Evolutionary conservation across 2,329 filamentous ascomycete genomes (phyloP), one percentile per base, ranked within the genome.

Genomic region (Scolecobasidium constrictum): DNA sequence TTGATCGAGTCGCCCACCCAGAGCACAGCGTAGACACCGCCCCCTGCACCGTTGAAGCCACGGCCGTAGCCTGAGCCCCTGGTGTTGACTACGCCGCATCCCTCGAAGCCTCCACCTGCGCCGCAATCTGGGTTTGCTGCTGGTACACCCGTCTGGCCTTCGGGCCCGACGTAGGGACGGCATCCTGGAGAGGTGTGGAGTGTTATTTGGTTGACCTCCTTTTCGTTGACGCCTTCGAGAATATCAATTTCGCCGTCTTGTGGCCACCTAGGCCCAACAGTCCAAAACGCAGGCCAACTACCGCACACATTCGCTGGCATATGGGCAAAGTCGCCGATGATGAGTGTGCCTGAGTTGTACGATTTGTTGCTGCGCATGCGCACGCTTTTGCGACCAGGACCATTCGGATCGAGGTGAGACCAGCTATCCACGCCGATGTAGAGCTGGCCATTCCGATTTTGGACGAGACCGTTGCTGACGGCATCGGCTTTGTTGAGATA

Each of bases 11-110:
- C 56, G 17, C 52, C 50, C 1, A 59, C 65, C 56, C 66, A 66
- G 12, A 62, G 55, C 3, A 60, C 54, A 7, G 61, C 65, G 42
- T 66, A 68, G 1, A 67, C 60, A 20, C 64, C 65, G 28, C 65
- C 65, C 7, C 61, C 62, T 17, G 57, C 59, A 13, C 53, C 53
- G 38, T 65, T 65, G 50, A 65, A 65, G 1, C 54, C 52, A 2
- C 56, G 58, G 13, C 62, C 62, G 42, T 58, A 43, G 3, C 42
- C 42, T 5, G 39, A 18, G 11, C 12, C 5, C 11, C n/a, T 22
- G 11, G 28, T 41, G 38, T 41, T 41, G 15, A 40, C n/a, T 16
- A 44, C 38, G 17, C 37, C 42, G 35, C 42, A 44, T 18, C 42
- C 42, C 20, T 35, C 18, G 38, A 48, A 61, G 33, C 57, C 60